phyloP scores from a whole-genome alignment of 225 moss, liverwort and hornwort species.

The Pseudisothecium myosuroides region DNA sequence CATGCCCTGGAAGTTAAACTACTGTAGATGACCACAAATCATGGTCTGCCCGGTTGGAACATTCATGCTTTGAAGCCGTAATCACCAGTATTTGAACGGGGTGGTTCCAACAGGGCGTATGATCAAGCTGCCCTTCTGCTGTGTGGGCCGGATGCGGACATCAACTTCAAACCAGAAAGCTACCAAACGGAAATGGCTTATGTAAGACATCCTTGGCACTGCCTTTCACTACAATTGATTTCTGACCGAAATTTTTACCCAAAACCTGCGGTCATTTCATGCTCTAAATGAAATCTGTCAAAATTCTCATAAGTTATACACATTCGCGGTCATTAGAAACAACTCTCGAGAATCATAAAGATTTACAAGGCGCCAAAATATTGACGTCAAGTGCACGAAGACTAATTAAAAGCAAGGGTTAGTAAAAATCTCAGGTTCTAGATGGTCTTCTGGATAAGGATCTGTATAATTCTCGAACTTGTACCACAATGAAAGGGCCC shows the following conservation, averaged over 20 bases:
- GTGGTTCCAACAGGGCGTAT: neutral
- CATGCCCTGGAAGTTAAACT: neutral
- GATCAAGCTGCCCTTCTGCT: conserved; percentile 34
- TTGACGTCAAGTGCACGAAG: neutral
- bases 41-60: too few species aligned
- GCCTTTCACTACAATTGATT: neutral
- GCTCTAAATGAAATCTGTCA: neutral
- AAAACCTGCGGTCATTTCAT: too few species aligned
- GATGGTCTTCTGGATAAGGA: neutral
- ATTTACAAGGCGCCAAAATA: too few species aligned
- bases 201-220: neutral
- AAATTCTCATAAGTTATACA: fast-evolving
- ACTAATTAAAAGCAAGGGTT: too few species aligned
- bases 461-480: too few species aligned
- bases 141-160: neutral
- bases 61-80: neutral
- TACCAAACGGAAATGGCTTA: conserved; percentile 4
- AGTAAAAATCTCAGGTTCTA: neutral
- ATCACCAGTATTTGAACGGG: neutral
- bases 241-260: too few species aligned
- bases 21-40: too few species aligned
- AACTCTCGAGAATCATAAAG: neutral
- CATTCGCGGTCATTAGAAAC: neutral
- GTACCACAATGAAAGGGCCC: neutral
- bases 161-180: conserved; percentile 10